These are phyloP conservation scores for Cordyceps javanica DNA, from an alignment of 2,329 filamentous ascomycete species.

Conservation along the genomic window DNA sequence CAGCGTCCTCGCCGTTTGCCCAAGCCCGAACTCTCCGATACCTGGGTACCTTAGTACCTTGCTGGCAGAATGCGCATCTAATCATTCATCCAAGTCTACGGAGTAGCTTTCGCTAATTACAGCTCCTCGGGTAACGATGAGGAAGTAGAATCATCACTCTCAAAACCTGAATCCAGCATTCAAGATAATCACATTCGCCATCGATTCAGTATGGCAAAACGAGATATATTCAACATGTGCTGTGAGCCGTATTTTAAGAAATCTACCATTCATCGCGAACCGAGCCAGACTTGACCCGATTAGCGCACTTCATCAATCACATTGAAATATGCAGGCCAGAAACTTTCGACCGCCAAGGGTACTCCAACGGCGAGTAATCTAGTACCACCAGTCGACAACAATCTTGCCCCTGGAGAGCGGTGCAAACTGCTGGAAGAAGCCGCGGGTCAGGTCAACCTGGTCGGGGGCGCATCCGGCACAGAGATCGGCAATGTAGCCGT, in stretches of 20 bases:
- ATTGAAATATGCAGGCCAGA: too few relatives aligned
- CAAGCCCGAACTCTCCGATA: too few relatives aligned
- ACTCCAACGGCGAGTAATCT: not conserved
- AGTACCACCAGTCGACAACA: not conserved
- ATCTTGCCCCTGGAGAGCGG: not conserved
- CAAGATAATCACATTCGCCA: not conserved
- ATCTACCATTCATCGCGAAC: not conserved
- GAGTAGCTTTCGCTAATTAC: too few relatives aligned
- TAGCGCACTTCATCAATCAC: not conserved
- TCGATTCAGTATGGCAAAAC: not conserved
- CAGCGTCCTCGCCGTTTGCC: too few relatives aligned
- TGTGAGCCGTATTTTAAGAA: not conserved
- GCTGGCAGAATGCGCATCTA: too few relatives aligned
- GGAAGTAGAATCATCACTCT: too few relatives aligned
- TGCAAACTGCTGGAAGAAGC: constrained; percentile 6
- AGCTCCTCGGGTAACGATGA: too few relatives aligned
- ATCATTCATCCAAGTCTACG: too few relatives aligned
- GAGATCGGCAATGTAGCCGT: not conserved
- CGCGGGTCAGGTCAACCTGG: not conserved
- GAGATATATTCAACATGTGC: not conserved
- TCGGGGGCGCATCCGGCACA: not conserved
- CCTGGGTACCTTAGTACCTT: too few relatives aligned
- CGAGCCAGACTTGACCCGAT: not conserved
- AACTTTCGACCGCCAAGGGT: not conserved
- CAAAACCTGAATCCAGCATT: too few relatives aligned